Percentiles rank a stretch among this genome's conserved stretches.
Evolutionary conservation across 306 rosid species (phyloP).

Genomic region (Castanea mollissima): DNA sequence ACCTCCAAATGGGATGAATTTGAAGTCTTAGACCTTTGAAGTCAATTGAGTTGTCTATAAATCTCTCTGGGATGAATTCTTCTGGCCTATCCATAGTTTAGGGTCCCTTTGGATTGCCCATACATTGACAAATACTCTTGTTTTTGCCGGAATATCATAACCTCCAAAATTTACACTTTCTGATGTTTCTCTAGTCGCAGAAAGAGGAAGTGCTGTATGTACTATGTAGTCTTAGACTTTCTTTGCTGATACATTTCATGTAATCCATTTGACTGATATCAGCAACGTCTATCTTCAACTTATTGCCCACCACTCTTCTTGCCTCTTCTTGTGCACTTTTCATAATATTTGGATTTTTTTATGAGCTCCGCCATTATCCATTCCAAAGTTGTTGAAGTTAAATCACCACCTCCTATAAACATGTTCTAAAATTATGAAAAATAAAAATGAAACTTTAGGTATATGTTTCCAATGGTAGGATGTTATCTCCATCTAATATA

Average conservation of each 20-base stretch:
- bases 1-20: neutral
- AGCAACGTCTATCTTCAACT: neutral
- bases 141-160: conserved; percentile 10
- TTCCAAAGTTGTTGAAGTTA: conserved; percentile 9
- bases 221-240: conserved; percentile 25
- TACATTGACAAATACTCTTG: conserved; percentile 19
- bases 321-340: conserved; percentile 35
- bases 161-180: neutral
- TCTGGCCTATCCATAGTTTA: conserved; percentile 16
- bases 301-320: conserved; percentile 25
- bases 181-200: conserved; percentile 19
- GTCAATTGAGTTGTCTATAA: neutral
- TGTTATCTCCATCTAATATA: neutral
- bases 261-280: conserved; percentile 28
- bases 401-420: neutral
- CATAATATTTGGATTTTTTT: conserved; percentile 18
- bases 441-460: no score
- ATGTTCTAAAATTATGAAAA: conserved; percentile 8
- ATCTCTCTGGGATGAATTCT: conserved; percentile 34
- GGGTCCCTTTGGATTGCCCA: conserved; percentile 37
- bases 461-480: conserved; percentile 15
- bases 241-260: conserved; percentile 31
- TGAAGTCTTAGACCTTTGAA: conserved; percentile 13
- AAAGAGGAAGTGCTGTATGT: conserved; percentile 22
- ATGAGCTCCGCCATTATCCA: conserved; percentile 39